phyloP scores from a whole-genome alignment of 768 basidiomycete species.

The Leccinum barrowsii region DNA sequence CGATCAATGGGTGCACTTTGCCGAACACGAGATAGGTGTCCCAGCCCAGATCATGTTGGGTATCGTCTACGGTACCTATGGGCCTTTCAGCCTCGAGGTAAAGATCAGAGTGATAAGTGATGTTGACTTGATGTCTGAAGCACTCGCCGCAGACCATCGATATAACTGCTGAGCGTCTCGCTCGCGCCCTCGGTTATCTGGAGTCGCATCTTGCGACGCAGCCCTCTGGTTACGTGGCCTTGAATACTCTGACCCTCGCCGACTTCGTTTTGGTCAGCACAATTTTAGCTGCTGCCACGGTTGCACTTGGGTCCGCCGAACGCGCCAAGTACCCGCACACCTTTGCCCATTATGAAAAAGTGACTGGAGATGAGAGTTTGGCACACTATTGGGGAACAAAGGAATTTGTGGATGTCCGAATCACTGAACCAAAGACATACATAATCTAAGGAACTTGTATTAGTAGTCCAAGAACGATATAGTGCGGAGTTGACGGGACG shows the following conservation, averaged over 20 bases:
- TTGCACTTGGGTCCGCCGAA: conserved; percentile 11
- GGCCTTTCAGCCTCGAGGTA: conserved; percentile 8
- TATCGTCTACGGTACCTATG: conserved; percentile 1
- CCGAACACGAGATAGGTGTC: conserved; percentile 11
- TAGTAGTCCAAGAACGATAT: neutral
- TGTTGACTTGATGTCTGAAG: neutral
- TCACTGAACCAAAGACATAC: neutral
- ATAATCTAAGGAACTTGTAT: neutral
- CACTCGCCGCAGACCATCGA: neutral
- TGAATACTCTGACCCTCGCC: conserved; percentile 16
- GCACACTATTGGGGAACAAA: conserved; percentile 11
- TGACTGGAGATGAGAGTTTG: conserved; percentile 12
- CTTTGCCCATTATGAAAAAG: conserved; percentile 20
- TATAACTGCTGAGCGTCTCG: neutral
- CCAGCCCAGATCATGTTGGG: neutral
- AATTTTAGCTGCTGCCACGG: neutral
- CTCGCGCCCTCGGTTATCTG: conserved; percentile 8
- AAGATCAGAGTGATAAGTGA: neutral
- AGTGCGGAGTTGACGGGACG: neutral
- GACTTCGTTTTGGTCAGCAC: conserved; percentile 18
- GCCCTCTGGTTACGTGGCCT: conserved; percentile 11
- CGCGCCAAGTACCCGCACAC: conserved; percentile 12
- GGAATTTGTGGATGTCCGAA: conserved; percentile 5
- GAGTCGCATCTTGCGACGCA: conserved; percentile 11
- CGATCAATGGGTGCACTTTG: conserved; percentile 15